Conservation (phyloP, 345 rosid genomes). For the Brassica carinata region DNA sequence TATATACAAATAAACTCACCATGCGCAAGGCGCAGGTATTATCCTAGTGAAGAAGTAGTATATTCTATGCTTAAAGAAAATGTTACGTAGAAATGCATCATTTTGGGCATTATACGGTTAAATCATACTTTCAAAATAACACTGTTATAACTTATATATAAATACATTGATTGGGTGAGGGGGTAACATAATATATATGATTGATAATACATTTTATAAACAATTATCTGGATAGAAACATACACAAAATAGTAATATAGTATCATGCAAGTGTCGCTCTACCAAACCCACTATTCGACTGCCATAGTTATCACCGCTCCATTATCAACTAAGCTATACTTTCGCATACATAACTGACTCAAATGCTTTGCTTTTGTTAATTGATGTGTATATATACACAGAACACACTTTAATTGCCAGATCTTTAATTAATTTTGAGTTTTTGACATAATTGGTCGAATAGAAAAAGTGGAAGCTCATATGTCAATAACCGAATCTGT, state of each 20-base stretch:
- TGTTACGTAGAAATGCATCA: neutral
- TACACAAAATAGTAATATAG: neutral
- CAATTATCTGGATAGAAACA: neutral
- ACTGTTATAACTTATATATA: neutral
- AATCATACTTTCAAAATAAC: neutral
- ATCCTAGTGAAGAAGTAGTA: conserved; percentile 30
- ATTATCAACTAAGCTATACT: conserved; percentile 22
- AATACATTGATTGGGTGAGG: neutral
- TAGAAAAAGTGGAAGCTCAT: neutral
- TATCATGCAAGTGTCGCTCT: conserved; percentile 33
- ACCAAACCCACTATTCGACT: conserved; percentile 39
- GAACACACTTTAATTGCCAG: neutral
- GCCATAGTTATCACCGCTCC: conserved; percentile 29
- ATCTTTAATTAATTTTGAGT: neutral
- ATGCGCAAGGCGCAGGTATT: no score
- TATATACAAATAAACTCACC: no score
- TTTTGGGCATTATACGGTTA: neutral
- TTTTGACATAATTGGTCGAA: neutral
- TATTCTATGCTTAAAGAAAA: conserved; percentile 4
- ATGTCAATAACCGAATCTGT: neutral
- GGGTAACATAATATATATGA: neutral
- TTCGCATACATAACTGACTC: conserved; percentile 30
- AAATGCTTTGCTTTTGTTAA: conserved; percentile 19
- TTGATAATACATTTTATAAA: neutral
- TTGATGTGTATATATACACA: neutral